Evolutionary conservation across 768 basidiomycete genomes (phyloP).

Genomic region (Rhizopogon roseolus): DNA sequence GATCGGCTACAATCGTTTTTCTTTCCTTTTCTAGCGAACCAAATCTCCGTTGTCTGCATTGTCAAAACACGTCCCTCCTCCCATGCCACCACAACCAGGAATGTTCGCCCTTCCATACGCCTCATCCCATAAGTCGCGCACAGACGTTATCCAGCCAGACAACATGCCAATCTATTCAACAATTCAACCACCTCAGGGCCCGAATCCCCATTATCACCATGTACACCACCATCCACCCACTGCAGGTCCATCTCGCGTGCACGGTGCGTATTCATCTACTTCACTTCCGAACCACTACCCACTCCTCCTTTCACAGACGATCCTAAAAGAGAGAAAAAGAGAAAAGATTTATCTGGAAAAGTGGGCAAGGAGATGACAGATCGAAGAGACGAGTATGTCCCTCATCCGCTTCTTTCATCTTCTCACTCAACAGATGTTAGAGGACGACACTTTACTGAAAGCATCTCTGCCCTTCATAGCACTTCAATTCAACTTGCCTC

Average conservation of each 20-base stretch:
- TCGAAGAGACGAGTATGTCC: conserved; percentile 67
- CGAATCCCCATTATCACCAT: conserved; percentile 26
- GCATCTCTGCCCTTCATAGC: conserved; percentile 53
- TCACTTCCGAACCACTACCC: conserved; percentile 3
- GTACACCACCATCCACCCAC: conserved; percentile 34
- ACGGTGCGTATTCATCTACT: conserved; percentile 28
- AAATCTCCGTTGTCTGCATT: conserved; percentile 7
- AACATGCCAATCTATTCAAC: conserved; percentile 11
- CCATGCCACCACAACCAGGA: conserved; percentile 68
- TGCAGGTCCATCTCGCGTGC: conserved; percentile 39
- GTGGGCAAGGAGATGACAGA: conserved; percentile 71
- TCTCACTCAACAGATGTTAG: conserved; percentile 28
- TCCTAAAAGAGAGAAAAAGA: conserved; percentile 57
- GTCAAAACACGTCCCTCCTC: not conserved
- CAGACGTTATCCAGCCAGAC: conserved; percentile 24
- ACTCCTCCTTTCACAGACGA: conserved; percentile 28
- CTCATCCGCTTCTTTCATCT: not conserved
- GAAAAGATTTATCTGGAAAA: conserved; percentile 66
- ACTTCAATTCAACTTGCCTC: conserved; percentile 59
- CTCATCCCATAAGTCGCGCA: conserved; percentile 39
- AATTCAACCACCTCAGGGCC: conserved; percentile 7
- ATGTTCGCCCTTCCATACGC: conserved; percentile 60
- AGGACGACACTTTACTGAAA: conserved; percentile 58
- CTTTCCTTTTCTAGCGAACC: conserved; percentile 15
- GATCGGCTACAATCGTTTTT: conserved; percentile 10